phyloP scores from a whole-genome alignment of 495 filamentous ascomycete genomes.

The Penicillium malachiteum region DNA sequence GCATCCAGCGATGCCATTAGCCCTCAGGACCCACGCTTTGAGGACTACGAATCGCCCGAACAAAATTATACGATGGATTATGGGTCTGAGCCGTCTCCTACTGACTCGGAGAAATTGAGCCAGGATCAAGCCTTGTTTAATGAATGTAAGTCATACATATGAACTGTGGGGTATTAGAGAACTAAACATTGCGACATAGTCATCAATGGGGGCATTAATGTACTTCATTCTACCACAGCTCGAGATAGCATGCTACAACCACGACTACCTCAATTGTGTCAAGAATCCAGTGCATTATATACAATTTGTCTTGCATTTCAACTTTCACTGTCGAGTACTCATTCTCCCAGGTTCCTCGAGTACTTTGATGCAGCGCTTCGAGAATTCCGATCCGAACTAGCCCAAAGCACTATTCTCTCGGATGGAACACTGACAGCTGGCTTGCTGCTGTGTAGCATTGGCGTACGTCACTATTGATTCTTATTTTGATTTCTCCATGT shows the following conservation, averaged over 20 bases:
- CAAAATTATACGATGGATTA: neutral
- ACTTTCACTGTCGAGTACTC: conserved; percentile 16
- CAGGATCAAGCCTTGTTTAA: conserved; percentile 29
- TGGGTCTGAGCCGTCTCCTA: neutral
- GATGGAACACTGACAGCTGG: conserved; percentile 38
- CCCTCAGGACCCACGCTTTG: neutral
- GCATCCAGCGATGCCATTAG: neutral
- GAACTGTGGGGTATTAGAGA: no score
- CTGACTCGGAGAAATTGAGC: neutral
- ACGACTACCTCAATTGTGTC: conserved; percentile 27
- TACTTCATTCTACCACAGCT: conserved; percentile 34
- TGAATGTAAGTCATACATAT: conserved; percentile 25
- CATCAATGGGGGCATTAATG: conserved; percentile 29
- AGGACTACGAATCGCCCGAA: neutral
- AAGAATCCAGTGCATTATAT: conserved; percentile 33
- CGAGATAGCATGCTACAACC: conserved; percentile 20
- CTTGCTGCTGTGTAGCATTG: conserved; percentile 37
- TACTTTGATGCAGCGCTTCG: conserved; percentile 31
- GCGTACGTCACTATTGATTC: conserved; percentile 22
- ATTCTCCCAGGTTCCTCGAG: conserved; percentile 27
- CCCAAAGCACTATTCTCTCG: conserved; percentile 20
- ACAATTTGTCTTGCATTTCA: conserved; percentile 36
- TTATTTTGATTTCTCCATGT: neutral
- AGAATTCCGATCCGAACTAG: conserved; percentile 34
- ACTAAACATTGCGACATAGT: conserved; percentile 19